Conservation (phyloP, 768 basidiomycete species). For the Leccinum disarticulatum region DNA sequence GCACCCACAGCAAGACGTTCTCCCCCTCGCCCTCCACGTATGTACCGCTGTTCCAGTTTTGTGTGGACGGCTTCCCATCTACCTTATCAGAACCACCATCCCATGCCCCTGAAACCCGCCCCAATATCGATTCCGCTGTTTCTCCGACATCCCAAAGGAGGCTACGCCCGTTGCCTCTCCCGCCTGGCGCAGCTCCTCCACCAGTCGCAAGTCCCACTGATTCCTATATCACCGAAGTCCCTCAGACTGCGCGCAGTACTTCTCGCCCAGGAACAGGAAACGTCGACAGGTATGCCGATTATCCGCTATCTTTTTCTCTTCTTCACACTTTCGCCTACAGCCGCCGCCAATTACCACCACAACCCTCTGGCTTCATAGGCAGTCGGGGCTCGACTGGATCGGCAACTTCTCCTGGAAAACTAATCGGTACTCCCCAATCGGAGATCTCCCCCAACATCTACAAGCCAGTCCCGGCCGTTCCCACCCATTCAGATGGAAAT, state of each 20-base stretch:
- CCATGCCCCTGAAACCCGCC: slow-evolving; percentile 19
- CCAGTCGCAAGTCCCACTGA: slow-evolving; percentile 19
- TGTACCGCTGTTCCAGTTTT: slow-evolving; percentile 4
- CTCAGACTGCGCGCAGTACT: slow-evolving; percentile 7
- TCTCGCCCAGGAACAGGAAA: slow-evolving; percentile 29
- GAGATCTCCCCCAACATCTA: slow-evolving; percentile 26
- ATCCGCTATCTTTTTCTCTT: not conserved
- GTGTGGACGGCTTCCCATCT: not conserved
- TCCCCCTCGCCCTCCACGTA: slow-evolving; percentile 25
- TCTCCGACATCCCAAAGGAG: slow-evolving; percentile 32
- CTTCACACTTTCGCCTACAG: slow-evolving; percentile 14
- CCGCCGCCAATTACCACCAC: slow-evolving; percentile 31
- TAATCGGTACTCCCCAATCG: slow-evolving; percentile 10
- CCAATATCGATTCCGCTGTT: slow-evolving; percentile 24
- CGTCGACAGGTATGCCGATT: slow-evolving; percentile 23
- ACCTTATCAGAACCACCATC: slow-evolving; percentile 14
- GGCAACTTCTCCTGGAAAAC: slow-evolving; percentile 19
- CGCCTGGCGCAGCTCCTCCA: slow-evolving; percentile 20
- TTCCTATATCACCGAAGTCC: slow-evolving; percentile 14
- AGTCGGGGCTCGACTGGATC: slow-evolving; percentile 26
- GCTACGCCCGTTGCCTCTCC: slow-evolving; percentile 29
- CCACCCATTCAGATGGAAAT: slow-evolving; percentile 14
- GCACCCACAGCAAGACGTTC: slow-evolving; percentile 15
- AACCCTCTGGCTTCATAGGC: slow-evolving; percentile 10
- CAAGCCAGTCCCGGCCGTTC: slow-evolving; percentile 34